Evolutionary conservation across 192 early-diverging fungal species (phyloP).

Genomic region (Coemansia biformis): DNA sequence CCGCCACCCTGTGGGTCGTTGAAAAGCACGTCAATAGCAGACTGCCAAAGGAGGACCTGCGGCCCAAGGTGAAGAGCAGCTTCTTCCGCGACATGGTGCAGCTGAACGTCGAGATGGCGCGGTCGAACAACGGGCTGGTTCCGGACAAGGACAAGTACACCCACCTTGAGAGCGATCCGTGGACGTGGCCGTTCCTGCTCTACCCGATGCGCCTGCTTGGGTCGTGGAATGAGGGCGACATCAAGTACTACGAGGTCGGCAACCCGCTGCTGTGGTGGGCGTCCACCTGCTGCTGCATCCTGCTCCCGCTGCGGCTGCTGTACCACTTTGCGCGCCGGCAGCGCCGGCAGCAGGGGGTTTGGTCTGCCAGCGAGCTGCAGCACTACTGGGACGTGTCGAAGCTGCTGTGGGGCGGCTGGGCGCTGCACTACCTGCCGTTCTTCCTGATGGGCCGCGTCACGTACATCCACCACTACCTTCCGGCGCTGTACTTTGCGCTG

Average conservation of each 20-base stretch:
- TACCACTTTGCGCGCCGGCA: constrained; percentile 10
- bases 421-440: constrained; percentile 82
- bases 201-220: constrained; percentile 83
- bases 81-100: constrained; percentile 24
- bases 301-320: constrained; percentile 13
- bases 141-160: constrained; percentile 46
- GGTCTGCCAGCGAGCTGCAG: constrained; percentile 30
- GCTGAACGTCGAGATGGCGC: constrained; percentile 34
- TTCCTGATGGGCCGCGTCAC: constrained; percentile 82
- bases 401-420: constrained; percentile 77
- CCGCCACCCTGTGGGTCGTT: constrained; percentile 45
- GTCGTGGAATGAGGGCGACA: constrained; percentile 61
- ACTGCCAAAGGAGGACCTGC: constrained; percentile 18
- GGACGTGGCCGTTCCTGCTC: constrained; percentile 78
- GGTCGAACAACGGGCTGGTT: constrained; percentile 39
- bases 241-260: constrained; percentile 85
- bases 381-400: constrained; percentile 57
- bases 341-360: constrained; percentile 2
- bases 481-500: constrained; percentile 73
- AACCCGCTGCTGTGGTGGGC: constrained; percentile 85
- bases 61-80: constrained; percentile 3
- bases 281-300: constrained; percentile 29
- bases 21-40: constrained; percentile 14
- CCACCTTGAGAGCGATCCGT: constrained; percentile 54
- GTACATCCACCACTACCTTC: constrained; percentile 91